Conservation (phyloP, 2,329 filamentous ascomycete genomes). For the Elsinoe necatrix region DNA sequence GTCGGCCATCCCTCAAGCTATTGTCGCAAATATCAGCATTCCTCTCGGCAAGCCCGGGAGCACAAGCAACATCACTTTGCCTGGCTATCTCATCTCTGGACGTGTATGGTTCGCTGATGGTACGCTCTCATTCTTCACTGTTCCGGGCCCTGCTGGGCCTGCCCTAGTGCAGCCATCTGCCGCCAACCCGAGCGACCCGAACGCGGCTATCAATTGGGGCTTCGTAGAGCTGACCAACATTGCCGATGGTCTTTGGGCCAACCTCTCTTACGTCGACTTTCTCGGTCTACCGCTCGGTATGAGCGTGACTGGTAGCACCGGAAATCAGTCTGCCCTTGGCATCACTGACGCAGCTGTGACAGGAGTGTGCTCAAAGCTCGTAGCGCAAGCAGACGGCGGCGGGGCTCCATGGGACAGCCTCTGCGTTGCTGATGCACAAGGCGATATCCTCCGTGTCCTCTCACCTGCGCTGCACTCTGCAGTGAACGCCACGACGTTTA, state of each 20-base stretch:
- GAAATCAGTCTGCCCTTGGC: constrained; percentile 49
- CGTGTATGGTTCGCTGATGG: constrained; percentile 42
- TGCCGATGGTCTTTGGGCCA: constrained; percentile 39
- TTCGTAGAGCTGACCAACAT: constrained; percentile 41
- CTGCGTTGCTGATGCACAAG: constrained; percentile 36
- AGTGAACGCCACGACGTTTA: constrained; percentile 37
- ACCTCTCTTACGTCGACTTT: constrained; percentile 30
- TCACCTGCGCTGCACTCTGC: constrained; percentile 38
- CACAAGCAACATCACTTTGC: constrained; percentile 34
- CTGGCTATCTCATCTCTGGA: constrained; percentile 35
- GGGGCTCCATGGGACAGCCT: constrained; percentile 55
- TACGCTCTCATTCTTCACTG: constrained; percentile 37
- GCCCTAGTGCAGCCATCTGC: constrained; percentile 44
- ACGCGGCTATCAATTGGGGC: constrained; percentile 35
- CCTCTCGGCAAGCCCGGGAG: constrained; percentile 33
- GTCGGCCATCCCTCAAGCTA: constrained; percentile 30
- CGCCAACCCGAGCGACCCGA: constrained; percentile 33
- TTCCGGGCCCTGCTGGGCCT: constrained; percentile 27
- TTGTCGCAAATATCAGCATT: constrained; percentile 38
- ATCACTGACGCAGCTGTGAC: constrained; percentile 50
- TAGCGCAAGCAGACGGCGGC: constrained; percentile 47
- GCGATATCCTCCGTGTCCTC: constrained; percentile 33
- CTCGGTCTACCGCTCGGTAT: constrained; percentile 44
- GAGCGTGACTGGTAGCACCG: constrained; percentile 42
- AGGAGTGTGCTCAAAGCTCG: constrained; percentile 46